These are phyloP conservation scores for Anisogramma anomala DNA, from an alignment of 2,329 filamentous ascomycete genomes.

Conservation along the genomic window DNA sequence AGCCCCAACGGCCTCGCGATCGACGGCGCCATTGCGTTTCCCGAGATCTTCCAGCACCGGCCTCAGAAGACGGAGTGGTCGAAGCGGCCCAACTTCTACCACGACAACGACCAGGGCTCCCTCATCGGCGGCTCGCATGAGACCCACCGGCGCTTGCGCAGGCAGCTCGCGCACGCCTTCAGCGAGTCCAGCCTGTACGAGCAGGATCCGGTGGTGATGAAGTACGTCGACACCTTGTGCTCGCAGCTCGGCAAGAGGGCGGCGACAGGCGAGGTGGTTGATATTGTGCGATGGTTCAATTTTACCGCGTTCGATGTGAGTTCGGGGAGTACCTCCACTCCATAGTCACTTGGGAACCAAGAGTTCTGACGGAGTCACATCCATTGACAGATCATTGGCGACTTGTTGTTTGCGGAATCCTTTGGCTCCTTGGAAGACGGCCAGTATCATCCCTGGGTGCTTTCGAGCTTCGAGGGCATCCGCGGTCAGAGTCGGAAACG, in stretches of 20 bases:
- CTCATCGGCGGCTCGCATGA: neutral
- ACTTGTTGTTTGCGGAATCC: constrained; percentile 15
- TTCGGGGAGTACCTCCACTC: neutral
- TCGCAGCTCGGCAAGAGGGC: constrained; percentile 1
- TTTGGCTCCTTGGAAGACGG: constrained; percentile 14
- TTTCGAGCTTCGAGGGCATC: constrained; percentile 4
- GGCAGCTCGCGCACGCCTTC: constrained; percentile 6
- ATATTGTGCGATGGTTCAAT: constrained; percentile 14
- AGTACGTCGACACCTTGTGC: constrained; percentile 3
- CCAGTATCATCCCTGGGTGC: constrained; percentile 15
- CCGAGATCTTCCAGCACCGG: constrained; percentile 8
- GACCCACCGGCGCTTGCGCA: constrained; percentile 2
- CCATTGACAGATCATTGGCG: constrained; percentile 13
- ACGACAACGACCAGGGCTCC: neutral
- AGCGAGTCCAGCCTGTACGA: constrained; percentile 10
- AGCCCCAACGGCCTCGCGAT: neutral
- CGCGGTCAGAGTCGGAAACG: neutral
- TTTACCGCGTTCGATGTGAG: constrained; percentile 15
- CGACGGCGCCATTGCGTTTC: constrained; percentile 6
- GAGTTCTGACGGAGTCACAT: neutral
- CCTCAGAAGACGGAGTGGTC: constrained; percentile 2
- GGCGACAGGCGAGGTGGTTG: neutral
- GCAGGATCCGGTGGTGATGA: constrained; percentile 5
- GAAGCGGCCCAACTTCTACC: neutral
- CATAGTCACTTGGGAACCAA: neutral